Evolutionary conservation across 1,284 basidiomycete genomes (phyloP).

Genomic region (Dichomitus squalens): DNA sequence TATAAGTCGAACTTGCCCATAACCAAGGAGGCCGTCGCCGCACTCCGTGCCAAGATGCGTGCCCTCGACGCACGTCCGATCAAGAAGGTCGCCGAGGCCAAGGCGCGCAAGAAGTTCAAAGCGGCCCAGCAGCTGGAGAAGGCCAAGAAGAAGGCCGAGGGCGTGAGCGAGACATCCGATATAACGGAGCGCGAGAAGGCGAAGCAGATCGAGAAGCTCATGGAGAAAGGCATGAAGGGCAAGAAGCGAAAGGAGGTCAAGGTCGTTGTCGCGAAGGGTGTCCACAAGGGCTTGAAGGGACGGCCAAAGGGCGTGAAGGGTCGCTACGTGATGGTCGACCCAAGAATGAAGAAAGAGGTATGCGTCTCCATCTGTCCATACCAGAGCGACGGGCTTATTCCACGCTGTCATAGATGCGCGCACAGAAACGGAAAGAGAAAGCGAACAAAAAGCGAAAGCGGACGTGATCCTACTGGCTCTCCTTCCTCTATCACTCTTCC

Average conservation of each 20-base stretch:
- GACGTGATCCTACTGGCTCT: slow-evolving; percentile 6
- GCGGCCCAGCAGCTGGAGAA: slow-evolving; percentile 87
- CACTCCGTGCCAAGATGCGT: slow-evolving; percentile 88
- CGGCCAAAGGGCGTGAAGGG: slow-evolving; percentile 97
- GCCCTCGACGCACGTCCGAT: slow-evolving; percentile 97
- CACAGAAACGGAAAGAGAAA: slow-evolving; percentile 71
- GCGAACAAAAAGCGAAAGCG: slow-evolving; percentile 62
- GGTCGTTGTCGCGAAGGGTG: slow-evolving; percentile 91
- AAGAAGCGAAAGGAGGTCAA: slow-evolving; percentile 82
- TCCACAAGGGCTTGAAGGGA: slow-evolving; percentile 89
- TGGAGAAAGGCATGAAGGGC: slow-evolving; percentile 76
- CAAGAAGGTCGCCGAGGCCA: slow-evolving; percentile 99
- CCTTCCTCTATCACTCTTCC: neutral
- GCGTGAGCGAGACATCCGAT: slow-evolving; percentile 88
- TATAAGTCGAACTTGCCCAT: slow-evolving; percentile 96
- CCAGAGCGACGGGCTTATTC: slow-evolving; percentile 6
- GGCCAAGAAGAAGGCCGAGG: slow-evolving; percentile 96
- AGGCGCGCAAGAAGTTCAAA: slow-evolving; percentile 95
- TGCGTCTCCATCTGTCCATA: slow-evolving; percentile 20
- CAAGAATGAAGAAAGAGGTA: slow-evolving; percentile 85
- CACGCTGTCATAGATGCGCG: slow-evolving; percentile 54
- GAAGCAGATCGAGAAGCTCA: slow-evolving; percentile 88
- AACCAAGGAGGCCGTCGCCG: slow-evolving; percentile 93
- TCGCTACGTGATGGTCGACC: slow-evolving; percentile 90
- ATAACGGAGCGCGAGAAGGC: slow-evolving; percentile 96